Percentiles rank a stretch among this genome's conserved stretches.
phyloP scores from a whole-genome alignment of 2,329 filamentous ascomycete species.

The Plenodomus biglobosus region DNA sequence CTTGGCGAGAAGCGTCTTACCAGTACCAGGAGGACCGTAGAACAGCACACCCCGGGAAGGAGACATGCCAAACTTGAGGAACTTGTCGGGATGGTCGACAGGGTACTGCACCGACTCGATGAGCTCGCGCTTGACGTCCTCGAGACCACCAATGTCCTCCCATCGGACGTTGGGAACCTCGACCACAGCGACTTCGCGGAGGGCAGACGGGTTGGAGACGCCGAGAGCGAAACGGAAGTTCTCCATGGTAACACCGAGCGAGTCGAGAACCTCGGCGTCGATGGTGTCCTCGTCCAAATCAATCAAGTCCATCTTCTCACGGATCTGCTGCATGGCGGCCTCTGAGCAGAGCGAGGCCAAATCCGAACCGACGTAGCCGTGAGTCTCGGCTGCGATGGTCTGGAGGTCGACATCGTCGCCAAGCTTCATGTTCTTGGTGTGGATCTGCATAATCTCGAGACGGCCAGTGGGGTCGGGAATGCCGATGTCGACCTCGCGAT shows the following conservation, averaged over 20 bases:
- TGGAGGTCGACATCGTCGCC: conserved; percentile 95
- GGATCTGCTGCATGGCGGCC: conserved; percentile 99
- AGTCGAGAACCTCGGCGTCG: conserved; percentile 96
- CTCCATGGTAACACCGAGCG: conserved; percentile 97
- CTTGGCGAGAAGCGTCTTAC: conserved; percentile 99
- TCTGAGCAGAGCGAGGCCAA: conserved; percentile 97
- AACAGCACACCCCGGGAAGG: conserved; percentile 98
- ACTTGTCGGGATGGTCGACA: conserved; percentile 98
- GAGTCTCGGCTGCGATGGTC: conserved; percentile 94
- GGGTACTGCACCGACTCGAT: conserved; percentile 99
- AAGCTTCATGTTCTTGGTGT: conserved; percentile 99
- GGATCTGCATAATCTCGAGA: conserved; percentile 98
- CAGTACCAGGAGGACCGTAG: conserved; percentile 98
- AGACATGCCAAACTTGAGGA: conserved; percentile 99
- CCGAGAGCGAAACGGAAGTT: conserved; percentile 99
- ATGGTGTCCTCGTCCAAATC: conserved; percentile 99
- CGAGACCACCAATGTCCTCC: conserved; percentile 99
- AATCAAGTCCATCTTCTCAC: conserved; percentile 99
- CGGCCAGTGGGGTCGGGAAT: conserved; percentile 97
- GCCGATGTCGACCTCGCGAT: conserved; percentile 97
- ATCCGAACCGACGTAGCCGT: conserved; percentile 99
- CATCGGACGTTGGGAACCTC: conserved; percentile 99
- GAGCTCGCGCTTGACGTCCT: conserved; percentile 98
- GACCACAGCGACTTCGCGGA: conserved; percentile 97
- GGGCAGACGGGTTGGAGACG: conserved; percentile 96